These are phyloP conservation scores for Misopates orontium DNA, from an alignment of 257 asterid species.

Conservation along the genomic window DNA sequence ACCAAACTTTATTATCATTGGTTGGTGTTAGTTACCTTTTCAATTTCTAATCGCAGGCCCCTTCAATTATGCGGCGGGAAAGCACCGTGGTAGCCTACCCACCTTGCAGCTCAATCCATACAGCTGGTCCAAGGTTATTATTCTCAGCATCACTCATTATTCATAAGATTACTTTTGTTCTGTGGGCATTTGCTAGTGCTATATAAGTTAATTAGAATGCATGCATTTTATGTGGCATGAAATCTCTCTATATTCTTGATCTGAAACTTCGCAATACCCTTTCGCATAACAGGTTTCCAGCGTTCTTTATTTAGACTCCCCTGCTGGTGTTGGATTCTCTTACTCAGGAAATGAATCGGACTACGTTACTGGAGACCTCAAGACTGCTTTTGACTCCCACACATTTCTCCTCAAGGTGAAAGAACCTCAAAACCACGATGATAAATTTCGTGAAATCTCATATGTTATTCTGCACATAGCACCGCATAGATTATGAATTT, in stretches of 20 bases:
- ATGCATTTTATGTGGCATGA: no score
- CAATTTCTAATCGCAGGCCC: conserved; percentile 59
- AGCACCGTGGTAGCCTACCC: conserved; percentile 59
- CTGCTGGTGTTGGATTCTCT: conserved; percentile 91
- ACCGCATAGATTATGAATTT: background rate
- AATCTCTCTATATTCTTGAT: background rate
- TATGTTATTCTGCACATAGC: background rate
- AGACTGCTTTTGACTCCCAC: conserved; percentile 85
- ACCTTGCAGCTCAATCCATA: conserved; percentile 78
- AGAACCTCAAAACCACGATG: background rate
- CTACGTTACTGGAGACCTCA: conserved; percentile 72
- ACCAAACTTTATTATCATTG: background rate
- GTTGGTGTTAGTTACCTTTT: no score
- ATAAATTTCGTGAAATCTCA: conserved; percentile 12
- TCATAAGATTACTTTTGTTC: background rate
- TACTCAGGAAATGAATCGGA: conserved; percentile 68
- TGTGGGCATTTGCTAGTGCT: no score
- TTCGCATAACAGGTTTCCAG: conserved; percentile 60
- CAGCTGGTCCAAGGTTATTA: conserved; percentile 92
- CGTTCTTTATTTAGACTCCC: conserved; percentile 83
- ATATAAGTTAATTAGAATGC: no score
- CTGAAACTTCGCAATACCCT: background rate
- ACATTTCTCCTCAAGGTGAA: conserved; percentile 80
- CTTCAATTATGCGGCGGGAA: conserved; percentile 75
- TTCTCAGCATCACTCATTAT: conserved; percentile 16